Evolutionary conservation across 2,329 filamentous ascomycete species (phyloP), one percentile per base, ranked within the genome.

Genomic region (Monosporascus sp.): DNA sequence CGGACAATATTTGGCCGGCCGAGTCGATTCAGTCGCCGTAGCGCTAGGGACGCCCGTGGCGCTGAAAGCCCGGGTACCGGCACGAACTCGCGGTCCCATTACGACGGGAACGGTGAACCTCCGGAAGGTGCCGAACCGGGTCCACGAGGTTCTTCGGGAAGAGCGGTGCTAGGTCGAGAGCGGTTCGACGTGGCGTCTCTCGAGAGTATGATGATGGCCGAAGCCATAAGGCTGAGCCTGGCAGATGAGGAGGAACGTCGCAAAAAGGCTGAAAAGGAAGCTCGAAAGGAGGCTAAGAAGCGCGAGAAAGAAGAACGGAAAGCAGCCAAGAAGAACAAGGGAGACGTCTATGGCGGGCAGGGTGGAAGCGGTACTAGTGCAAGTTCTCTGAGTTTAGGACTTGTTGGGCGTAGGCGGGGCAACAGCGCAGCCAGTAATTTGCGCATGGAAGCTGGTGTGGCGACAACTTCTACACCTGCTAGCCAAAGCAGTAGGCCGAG

Each of bases 201-300:
- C 0, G 94, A 99, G 68, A 93, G 96, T 48, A 89, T 99, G 77
- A 99, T 99, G 94, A 91, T 97, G 78, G 91, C 94, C 79, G 94
- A 99, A 69, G 94, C 94, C 0, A 95, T 99, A 48, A 81, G 94
- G 40, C 71, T 96, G 31, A 96, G 91, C 48, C 76, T 99, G n/a
- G 91, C 88, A 0, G 87, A 90, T 1, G 94, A 99, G 68, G 93
- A 97, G 64, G 93, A 97, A 43, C 83, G 93, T n/a, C 88, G 91
- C 61, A 87, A 83, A 47, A 94, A 90, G 64, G 86, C 88, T 48
- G 90, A 94, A 49, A 93, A 92, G 67, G 89, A 91, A 54, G 80
- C 82, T 0, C 81, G 80, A 26, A 97, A 96, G 66, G 88, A 93
- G 55, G 86, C 87, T 1, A 97, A 96, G 75, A 91, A 87, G 64